Evolutionary conservation across 2,329 filamentous ascomycete species (phyloP).

Genomic region (Boeremia lycopersici): DNA sequence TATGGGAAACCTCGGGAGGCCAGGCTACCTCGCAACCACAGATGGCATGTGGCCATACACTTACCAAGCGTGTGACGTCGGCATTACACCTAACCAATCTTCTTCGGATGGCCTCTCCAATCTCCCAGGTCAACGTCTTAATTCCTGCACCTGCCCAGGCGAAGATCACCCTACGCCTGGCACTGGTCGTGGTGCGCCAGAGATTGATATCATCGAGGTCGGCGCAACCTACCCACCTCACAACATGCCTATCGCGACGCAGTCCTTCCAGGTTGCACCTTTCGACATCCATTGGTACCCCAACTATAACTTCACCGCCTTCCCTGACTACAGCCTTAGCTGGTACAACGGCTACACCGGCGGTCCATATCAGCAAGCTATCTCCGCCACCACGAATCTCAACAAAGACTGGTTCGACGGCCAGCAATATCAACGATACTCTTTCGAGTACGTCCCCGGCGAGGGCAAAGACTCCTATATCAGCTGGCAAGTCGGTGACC

Average conservation of each 20-base stretch:
- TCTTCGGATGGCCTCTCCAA: slow-evolving; percentile 50
- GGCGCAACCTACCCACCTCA: slow-evolving; percentile 51
- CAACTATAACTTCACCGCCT: slow-evolving; percentile 59
- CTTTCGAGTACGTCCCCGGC: slow-evolving; percentile 62
- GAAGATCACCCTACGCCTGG: slow-evolving; percentile 57
- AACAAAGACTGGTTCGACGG: slow-evolving; percentile 64
- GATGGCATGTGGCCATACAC: slow-evolving; percentile 63
- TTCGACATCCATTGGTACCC: slow-evolving; percentile 59
- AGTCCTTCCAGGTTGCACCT: slow-evolving; percentile 57
- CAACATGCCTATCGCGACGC: slow-evolving; percentile 53
- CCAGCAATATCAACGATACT: slow-evolving; percentile 60
- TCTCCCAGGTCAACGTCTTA: slow-evolving; percentile 53
- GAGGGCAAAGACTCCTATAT: slow-evolving; percentile 53
- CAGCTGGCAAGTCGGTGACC: slow-evolving; percentile 59
- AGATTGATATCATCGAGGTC: slow-evolving; percentile 57
- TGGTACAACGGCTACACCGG: slow-evolving; percentile 60
- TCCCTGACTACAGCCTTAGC: slow-evolving; percentile 56
- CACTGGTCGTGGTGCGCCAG: slow-evolving; percentile 54
- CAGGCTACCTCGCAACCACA: slow-evolving; percentile 59
- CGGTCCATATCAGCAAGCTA: slow-evolving; percentile 61
- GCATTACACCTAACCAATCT: slow-evolving; percentile 59
- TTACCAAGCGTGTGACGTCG: slow-evolving; percentile 57
- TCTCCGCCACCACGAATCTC: slow-evolving; percentile 60
- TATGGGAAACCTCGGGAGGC: slow-evolving; percentile 61
- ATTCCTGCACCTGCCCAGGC: slow-evolving; percentile 53